A percentile compares a stretch with the other conserved stretches of the same genome.
Conservation (phyloP, 2,329 filamentous ascomycete genomes). For the Aspergillus fischeri region DNA sequence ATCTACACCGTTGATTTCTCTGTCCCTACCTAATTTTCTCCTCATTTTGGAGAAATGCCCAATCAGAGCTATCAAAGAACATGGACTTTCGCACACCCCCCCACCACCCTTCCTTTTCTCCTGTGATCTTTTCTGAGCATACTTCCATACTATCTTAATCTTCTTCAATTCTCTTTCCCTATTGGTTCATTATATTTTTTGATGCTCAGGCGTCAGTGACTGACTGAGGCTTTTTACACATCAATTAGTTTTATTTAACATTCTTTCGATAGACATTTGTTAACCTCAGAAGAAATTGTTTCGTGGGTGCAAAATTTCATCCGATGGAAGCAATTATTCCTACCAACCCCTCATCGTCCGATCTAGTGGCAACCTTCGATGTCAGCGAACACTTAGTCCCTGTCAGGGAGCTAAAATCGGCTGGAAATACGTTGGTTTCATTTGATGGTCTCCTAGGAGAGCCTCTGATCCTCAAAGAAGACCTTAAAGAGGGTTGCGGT, state of each 20-base stretch:
- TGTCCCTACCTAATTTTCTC: neutral
- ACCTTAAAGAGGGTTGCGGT: conserved; percentile 82
- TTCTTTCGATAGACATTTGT: neutral
- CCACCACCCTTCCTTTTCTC: neutral
- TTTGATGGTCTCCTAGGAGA: conserved; percentile 71
- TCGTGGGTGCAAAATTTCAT: neutral
- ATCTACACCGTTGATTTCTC: neutral
- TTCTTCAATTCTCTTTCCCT: neutral
- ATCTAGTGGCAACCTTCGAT: conserved; percentile 30
- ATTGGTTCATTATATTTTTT: neutral
- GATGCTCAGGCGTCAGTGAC: neutral
- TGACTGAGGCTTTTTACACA: neutral
- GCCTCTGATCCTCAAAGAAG: conserved; percentile 75
- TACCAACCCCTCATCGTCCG: conserved; percentile 13
- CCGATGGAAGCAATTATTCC: conserved; percentile 8
- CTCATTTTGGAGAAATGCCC: neutral
- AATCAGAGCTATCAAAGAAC: neutral
- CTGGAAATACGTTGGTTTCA: conserved; percentile 49
- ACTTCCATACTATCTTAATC: neutral
- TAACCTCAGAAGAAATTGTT: neutral
- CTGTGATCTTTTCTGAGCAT: neutral
- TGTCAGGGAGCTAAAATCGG: conserved; percentile 48
- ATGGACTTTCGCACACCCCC: neutral
- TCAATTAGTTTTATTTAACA: neutral
- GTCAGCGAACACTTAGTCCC: conserved; percentile 56